phyloP scores from a whole-genome alignment of 371 early-diverging fungal species.

The Apophysomyces ossiformis region DNA sequence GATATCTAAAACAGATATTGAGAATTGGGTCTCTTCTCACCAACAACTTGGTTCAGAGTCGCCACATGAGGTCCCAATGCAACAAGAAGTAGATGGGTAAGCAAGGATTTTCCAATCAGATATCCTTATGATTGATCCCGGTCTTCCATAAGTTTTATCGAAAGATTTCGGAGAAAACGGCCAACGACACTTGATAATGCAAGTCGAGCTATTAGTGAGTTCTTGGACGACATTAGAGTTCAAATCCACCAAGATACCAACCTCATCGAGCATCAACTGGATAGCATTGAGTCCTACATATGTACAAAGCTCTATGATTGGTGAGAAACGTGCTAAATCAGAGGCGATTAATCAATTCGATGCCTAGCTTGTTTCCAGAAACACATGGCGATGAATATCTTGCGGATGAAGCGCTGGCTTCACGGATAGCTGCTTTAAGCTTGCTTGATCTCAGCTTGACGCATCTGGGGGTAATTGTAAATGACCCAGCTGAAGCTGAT shows the following conservation, averaged over 20 bases:
- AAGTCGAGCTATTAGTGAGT: constrained; percentile 26
- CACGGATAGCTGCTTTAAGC: constrained; percentile 74
- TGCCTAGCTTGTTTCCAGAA: constrained; percentile 8
- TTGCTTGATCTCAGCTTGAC: constrained; percentile 59
- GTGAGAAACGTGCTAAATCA: constrained; percentile 17
- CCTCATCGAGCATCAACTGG: constrained; percentile 31
- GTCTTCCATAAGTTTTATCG: constrained; percentile 30
- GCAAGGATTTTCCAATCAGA: neutral
- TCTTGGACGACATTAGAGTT: constrained; percentile 33
- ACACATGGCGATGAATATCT: constrained; percentile 55
- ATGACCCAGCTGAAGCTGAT: constrained; percentile 41
- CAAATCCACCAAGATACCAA: neutral
- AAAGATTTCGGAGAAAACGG: constrained; percentile 31
- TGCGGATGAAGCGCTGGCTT: constrained; percentile 68
- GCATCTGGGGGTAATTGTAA: constrained; percentile 61
- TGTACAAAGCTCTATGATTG: constrained; percentile 47
- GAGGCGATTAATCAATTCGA: constrained; percentile 15
- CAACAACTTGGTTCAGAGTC: neutral
- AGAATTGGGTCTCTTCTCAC: constrained; percentile 33
- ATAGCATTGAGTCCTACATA: constrained; percentile 44
- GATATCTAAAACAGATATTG: constrained; percentile 43
- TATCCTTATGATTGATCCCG: neutral
- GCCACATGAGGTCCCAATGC: neutral
- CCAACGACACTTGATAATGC: constrained; percentile 34
- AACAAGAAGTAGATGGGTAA: neutral